Evolutionary conservation across 176 grass and related monocot species (phyloP), one percentile per base, ranked within the genome.

Genomic region (Rhynchospora pubera): DNA sequence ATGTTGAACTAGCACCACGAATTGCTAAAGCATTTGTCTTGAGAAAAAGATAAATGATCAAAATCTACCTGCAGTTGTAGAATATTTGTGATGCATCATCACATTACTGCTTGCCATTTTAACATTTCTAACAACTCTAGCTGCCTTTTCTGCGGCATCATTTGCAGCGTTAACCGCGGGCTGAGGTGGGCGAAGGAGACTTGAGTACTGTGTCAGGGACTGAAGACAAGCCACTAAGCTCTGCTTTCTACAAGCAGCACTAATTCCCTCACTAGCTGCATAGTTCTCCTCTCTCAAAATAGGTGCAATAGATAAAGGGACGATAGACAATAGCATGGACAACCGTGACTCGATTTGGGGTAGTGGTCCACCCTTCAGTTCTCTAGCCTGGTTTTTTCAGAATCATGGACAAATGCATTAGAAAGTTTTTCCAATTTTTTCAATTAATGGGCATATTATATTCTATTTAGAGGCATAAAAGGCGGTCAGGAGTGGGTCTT

Each of bases 101-200:
- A 73, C 59, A 77, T 86, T 91, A 53, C 75, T 57, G 75, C 28
- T 65, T 32, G 80, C 84, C 83, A 34, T 71, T 39, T 91, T 91
- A 18, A 87, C 66, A 83, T 85, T 83, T 73, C 65, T 87, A 79
- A 89, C 44, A 87, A 88, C 74, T 61, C 82, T 32, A 9, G 89
- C 89, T 52, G 91, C 91, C 91, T 91, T 93, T 60, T 62, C 83
- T 77, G 91, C 91, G 80, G 91, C 89, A 83, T 7, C 65, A 69
- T 93, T 93, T 78, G 89, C 91, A 53, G 67, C 62, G 69, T 70
- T 85, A 18, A 87, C 43, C 68, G 60, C 66, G 70, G 84, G 81
- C 87, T 84, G 86, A 81, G 91, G 89, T 52, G 91, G 86, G 79
- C 65, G 83, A 75, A 93, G 86, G 83, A 93, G 89, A 68, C 72